These are phyloP conservation scores for Westerdykella sp. DNA, from an alignment of 2,329 filamentous ascomycete genomes.

Conservation along the genomic window DNA sequence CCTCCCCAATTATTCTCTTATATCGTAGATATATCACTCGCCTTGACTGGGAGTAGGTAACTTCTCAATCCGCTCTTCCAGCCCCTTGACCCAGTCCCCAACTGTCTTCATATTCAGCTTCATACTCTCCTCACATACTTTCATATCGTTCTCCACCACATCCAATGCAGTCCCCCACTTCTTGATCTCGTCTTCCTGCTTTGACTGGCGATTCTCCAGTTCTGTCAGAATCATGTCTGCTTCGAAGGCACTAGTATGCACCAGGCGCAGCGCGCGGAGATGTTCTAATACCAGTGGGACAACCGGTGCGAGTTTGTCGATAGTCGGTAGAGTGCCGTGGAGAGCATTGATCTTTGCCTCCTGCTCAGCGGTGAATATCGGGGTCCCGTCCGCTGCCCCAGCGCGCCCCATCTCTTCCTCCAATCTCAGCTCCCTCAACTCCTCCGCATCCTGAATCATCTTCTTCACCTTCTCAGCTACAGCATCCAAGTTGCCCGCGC, in stretches of 20 bases:
- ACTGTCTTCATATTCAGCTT: slow-evolving; percentile 77
- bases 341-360: slow-evolving; percentile 83
- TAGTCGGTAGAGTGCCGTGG: slow-evolving; percentile 80
- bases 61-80: slow-evolving; percentile 68
- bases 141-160: slow-evolving; percentile 70
- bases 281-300: slow-evolving; percentile 81
- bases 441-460: slow-evolving; percentile 66
- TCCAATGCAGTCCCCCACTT: slow-evolving; percentile 78
- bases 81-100: slow-evolving; percentile 78
- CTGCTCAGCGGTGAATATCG: slow-evolving; percentile 56
- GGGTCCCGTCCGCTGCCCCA: slow-evolving; percentile 11
- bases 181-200: slow-evolving; percentile 76
- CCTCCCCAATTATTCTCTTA: no score
- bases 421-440: slow-evolving; percentile 52
- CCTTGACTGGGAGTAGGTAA: slow-evolving; percentile 2
- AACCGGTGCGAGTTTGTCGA: slow-evolving; percentile 78
- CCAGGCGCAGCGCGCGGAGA: slow-evolving; percentile 71
- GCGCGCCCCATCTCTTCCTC: slow-evolving; percentile 14
- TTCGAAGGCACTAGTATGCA: slow-evolving; percentile 80
- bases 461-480: slow-evolving; percentile 64
- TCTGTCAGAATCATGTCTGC: slow-evolving; percentile 71
- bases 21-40: no score
- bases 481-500: slow-evolving; percentile 64
- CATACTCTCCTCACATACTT: slow-evolving; percentile 63
- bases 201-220: slow-evolving; percentile 71